Percentiles rank a stretch among this genome's conserved stretches.
Evolutionary conservation across 345 rosid genomes (phyloP).

Genomic region (Eucalyptus microcorys): DNA sequence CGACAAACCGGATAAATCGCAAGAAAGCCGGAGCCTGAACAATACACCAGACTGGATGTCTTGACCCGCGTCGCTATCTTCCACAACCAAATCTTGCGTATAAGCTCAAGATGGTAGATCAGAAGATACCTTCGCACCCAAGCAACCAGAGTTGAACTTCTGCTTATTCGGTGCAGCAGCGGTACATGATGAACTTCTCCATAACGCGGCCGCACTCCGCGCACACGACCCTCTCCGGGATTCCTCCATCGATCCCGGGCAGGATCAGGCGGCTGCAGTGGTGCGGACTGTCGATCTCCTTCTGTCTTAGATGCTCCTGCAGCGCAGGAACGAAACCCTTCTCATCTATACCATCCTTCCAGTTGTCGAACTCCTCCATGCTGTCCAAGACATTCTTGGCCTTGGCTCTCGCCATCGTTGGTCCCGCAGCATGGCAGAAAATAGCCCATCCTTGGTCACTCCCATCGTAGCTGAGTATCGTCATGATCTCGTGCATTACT

Average conservation of each 20-base stretch:
- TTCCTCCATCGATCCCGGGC: slow-evolving; percentile 5
- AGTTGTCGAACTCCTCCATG: not conserved
- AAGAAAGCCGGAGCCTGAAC: not conserved
- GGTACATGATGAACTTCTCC: slow-evolving; percentile 34
- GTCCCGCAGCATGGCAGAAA: not conserved
- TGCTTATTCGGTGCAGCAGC: slow-evolving; percentile 13
- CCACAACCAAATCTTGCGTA: not conserved
- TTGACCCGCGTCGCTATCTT: not conserved
- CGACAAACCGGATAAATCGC: not conserved
- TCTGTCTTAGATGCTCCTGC: not conserved
- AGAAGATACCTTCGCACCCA: not conserved
- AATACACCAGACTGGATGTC: not conserved
- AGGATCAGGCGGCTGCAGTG: slow-evolving; percentile 22
- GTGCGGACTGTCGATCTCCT: not conserved
- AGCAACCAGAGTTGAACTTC: not conserved
- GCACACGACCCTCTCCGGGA: slow-evolving; percentile 13
- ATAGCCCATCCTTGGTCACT: slow-evolving; percentile 24
- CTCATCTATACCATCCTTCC: not conserved
- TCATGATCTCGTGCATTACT: slow-evolving; percentile 15
- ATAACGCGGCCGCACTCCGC: slow-evolving; percentile 15
- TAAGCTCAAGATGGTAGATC: not conserved
- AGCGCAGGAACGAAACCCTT: not conserved
- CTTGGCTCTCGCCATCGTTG: slow-evolving; percentile 3
- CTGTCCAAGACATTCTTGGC: not conserved
- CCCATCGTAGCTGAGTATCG: slow-evolving; percentile 15